Percentiles rank a stretch among this genome's conserved stretches.
Evolutionary conservation across 2,329 filamentous ascomycete species (phyloP).

Genomic region (Colletotrichum australisinense): DNA sequence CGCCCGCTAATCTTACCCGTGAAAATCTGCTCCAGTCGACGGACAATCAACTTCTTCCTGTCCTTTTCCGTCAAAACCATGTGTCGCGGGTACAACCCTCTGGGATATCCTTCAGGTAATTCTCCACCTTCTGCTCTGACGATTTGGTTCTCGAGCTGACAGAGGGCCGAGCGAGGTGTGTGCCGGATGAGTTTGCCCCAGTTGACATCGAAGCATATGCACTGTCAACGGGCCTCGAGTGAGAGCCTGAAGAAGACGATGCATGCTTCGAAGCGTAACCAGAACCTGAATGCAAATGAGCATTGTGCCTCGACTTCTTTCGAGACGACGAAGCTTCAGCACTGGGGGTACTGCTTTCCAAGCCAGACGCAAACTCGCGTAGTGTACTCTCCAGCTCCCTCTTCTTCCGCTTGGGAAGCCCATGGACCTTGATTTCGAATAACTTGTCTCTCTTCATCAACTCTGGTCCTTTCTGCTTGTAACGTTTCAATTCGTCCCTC

Average conservation of each 20-base stretch:
- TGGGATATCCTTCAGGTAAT: conserved; percentile 79
- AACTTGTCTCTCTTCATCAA: conserved; percentile 80
- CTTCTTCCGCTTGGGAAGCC: conserved; percentile 77
- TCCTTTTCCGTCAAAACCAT: conserved; percentile 76
- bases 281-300: conserved; percentile 54
- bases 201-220: conserved; percentile 77
- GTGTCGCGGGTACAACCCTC: conserved; percentile 73
- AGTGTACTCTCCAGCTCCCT: conserved; percentile 80
- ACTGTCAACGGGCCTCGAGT: conserved; percentile 67
- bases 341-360: conserved; percentile 43
- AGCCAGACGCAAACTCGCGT: conserved; percentile 71
- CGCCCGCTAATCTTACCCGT: conserved; percentile 72
- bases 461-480: conserved; percentile 74
- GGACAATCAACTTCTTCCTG: conserved; percentile 82
- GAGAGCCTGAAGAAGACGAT: conserved; percentile 63
- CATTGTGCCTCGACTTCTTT: conserved; percentile 54
- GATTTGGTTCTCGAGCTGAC: conserved; percentile 51
- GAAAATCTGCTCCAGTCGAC: conserved; percentile 83
- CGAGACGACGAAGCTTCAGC: conserved; percentile 63
- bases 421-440: conserved; percentile 85
- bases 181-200: conserved; percentile 57
- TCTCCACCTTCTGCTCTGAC: conserved; percentile 72
- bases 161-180: conserved; percentile 51
- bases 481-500: conserved; percentile 78
- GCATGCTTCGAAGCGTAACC: conserved; percentile 62